Evolutionary conservation across 805 yeast species (phyloP).

Genomic region (Kodamaea neixiangensis): DNA sequence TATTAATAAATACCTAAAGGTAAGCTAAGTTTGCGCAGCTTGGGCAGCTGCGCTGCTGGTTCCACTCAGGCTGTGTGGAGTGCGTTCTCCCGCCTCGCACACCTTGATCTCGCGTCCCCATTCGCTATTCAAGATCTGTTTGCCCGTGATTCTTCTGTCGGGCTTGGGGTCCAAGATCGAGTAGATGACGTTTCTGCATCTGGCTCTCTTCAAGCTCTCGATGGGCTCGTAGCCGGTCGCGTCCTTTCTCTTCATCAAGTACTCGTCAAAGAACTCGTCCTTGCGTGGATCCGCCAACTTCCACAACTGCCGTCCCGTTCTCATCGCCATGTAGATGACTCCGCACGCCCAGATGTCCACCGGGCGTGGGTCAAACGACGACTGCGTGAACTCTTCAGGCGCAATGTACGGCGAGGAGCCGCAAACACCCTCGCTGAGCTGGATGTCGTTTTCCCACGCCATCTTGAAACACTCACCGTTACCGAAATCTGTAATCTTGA

Average conservation of each 20-base stretch:
- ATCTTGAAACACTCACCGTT: conserved; percentile 78
- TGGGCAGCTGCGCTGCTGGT: not conserved
- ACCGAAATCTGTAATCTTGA: conserved; percentile 89
- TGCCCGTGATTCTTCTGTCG: conserved; percentile 79
- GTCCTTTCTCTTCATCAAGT: conserved; percentile 75
- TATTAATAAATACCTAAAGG: conserved; percentile 4
- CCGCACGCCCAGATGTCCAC: conserved; percentile 94
- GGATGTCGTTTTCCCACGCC: conserved; percentile 80
- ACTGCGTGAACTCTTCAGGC: conserved; percentile 73
- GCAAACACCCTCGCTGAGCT: conserved; percentile 71
- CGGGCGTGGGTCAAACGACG: conserved; percentile 76
- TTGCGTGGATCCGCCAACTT: conserved; percentile 69
- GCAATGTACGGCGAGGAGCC: conserved; percentile 91
- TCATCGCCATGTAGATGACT: conserved; percentile 88
- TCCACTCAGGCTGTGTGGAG: not conserved
- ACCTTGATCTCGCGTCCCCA: conserved; percentile 91
- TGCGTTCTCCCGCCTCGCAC: conserved; percentile 68
- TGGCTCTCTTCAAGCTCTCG: conserved; percentile 77
- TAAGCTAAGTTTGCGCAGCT: not conserved
- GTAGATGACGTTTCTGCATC: conserved; percentile 91
- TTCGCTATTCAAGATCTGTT: conserved; percentile 86
- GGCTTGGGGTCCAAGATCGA: conserved; percentile 93
- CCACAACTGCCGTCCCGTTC: conserved; percentile 95
- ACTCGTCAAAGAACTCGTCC: conserved; percentile 78
- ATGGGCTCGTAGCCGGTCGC: conserved; percentile 91